Evolutionary conservation across 2,329 filamentous ascomycete species (phyloP).

Genomic region (Drechmeria coniospora): DNA sequence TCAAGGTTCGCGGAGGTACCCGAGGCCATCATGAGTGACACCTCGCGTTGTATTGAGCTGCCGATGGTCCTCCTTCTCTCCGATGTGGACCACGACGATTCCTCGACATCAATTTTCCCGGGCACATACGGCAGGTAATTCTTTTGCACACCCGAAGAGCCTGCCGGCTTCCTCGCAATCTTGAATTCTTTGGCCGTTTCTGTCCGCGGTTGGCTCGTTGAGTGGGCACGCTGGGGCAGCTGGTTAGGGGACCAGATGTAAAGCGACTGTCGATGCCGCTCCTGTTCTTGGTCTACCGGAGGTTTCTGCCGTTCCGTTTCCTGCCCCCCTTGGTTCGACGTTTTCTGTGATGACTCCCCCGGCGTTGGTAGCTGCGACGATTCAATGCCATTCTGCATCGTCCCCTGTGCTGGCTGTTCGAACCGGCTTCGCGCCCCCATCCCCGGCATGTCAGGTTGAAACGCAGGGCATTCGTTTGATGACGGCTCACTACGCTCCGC

Average conservation of each 20-base stretch:
- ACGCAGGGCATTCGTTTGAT: no score
- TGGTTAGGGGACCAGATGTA: not conserved
- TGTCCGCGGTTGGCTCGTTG: not conserved
- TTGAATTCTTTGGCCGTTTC: constrained; percentile 2
- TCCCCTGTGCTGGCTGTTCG: no score
- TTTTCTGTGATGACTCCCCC: no score
- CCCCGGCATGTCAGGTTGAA: no score
- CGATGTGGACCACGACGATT: not conserved
- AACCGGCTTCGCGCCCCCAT: no score
- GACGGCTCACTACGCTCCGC: no score
- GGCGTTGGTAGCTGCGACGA: no score
- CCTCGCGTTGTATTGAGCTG: constrained; percentile 11
- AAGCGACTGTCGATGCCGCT: not conserved
- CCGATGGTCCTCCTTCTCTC: constrained; percentile 4
- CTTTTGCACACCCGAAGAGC: not conserved
- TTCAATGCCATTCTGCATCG: no score
- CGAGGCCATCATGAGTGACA: constrained; percentile 10
- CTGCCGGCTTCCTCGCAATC: constrained; percentile 7
- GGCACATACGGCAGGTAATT: constrained; percentile 6
- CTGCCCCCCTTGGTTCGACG: not conserved
- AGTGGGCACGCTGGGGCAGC: no score
- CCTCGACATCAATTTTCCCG: constrained; percentile 1
- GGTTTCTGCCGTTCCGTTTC: constrained; percentile 2
- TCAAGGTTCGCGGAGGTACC: constrained; percentile 8
- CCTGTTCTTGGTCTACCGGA: not conserved